A percentile compares a stretch with the other conserved stretches of the same genome.
Conservation (phyloP, 1,284 basidiomycete genomes). For the Pseudozyma sp. region DNA sequence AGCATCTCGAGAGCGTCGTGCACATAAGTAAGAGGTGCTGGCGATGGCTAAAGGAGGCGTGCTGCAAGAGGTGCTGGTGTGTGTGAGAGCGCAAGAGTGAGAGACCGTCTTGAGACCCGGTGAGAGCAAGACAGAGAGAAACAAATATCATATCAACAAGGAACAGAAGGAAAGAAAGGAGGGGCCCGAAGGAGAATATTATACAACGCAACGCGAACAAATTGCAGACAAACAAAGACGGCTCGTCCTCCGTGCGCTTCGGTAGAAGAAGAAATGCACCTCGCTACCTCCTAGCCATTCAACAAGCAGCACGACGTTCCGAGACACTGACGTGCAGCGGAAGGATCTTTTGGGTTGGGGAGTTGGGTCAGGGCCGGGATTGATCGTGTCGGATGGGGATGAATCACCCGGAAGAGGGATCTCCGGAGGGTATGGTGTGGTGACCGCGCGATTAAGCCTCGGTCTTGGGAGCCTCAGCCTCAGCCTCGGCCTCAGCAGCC, state of each 20-base stretch:
- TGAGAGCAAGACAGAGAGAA: too few species aligned
- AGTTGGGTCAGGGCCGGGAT: neutral
- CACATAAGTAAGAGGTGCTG: too few species aligned
- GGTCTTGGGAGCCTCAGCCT: constrained; percentile 42
- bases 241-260: neutral
- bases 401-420: neutral
- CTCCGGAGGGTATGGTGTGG: neutral
- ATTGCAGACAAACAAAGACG: constrained; percentile 5
- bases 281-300: constrained; percentile 7
- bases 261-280: neutral
- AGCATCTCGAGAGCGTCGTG: too few species aligned
- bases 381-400: neutral
- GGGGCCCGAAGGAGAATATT: constrained; percentile 19
- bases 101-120: too few species aligned
- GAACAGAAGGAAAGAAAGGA: constrained; percentile 4
- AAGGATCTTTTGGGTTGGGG: constrained; percentile 26
- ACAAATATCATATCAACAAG: neutral
- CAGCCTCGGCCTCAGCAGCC: constrained; percentile 19
- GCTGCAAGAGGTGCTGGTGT: too few species aligned
- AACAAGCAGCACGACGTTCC: constrained; percentile 1
- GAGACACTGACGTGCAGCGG: constrained; percentile 5
- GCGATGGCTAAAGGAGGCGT: too few species aligned
- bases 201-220: constrained; percentile 41
- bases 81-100: too few species aligned
- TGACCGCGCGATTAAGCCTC: constrained; percentile 32